Evolutionary conservation across 2,329 filamentous ascomycete species (phyloP).

Genomic region (Paecilomyces sp.): DNA sequence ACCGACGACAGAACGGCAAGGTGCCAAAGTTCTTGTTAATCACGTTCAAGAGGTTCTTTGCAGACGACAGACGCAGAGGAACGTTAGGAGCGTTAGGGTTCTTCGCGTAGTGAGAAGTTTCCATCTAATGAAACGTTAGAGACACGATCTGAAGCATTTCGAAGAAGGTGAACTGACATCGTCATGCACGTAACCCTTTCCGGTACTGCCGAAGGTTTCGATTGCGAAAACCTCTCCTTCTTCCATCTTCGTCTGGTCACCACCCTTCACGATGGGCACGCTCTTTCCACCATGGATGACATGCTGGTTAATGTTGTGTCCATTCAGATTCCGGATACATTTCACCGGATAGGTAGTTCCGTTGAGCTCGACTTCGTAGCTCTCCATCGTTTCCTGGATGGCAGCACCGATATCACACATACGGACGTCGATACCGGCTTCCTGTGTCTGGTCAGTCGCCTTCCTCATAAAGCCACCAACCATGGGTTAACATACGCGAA

Average conservation of each 20-base stretch:
- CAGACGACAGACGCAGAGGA: conserved; percentile 69
- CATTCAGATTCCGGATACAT: conserved; percentile 78
- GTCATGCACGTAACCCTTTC: conserved; percentile 78
- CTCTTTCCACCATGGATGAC: conserved; percentile 87
- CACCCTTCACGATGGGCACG: conserved; percentile 85
- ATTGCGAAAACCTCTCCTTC: conserved; percentile 94
- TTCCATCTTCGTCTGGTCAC: conserved; percentile 92
- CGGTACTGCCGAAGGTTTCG: conserved; percentile 91
- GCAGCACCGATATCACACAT: conserved; percentile 76
- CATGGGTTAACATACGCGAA: conserved; percentile 44
- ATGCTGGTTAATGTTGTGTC: conserved; percentile 83
- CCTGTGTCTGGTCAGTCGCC: conserved; percentile 35
- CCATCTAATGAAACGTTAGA: conserved; percentile 44
- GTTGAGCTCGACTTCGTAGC: conserved; percentile 78
- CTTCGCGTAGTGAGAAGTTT: conserved; percentile 83
- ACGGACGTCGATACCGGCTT: conserved; percentile 87
- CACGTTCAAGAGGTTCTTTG: conserved; percentile 74
- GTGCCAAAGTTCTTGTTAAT: conserved; percentile 98
- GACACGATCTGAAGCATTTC: not conserved
- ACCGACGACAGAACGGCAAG: conserved; percentile 81
- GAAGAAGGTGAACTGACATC: conserved; percentile 52
- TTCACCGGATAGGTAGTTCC: conserved; percentile 74
- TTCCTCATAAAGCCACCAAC: not conserved
- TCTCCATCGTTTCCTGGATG: conserved; percentile 90
- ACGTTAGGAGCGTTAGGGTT: conserved; percentile 66